Evolutionary conservation across 306 rosid genomes (phyloP).

Genomic region (Hippophae gyantsensis): DNA sequence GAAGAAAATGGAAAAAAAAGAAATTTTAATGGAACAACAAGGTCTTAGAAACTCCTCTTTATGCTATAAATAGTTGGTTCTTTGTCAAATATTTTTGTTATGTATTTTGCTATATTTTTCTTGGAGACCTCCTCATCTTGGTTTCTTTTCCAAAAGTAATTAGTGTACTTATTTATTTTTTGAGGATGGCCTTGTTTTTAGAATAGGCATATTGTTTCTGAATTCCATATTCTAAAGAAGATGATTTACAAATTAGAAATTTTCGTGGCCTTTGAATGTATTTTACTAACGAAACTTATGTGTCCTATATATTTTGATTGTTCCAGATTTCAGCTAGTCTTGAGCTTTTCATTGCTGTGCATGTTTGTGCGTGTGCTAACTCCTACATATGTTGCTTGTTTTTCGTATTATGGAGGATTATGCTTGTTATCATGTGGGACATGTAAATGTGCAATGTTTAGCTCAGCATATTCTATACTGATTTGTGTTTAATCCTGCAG

Average conservation of each 20-base stretch:
- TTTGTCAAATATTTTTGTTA: too few species aligned
- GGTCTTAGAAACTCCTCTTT: not conserved
- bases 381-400: not conserved
- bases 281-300: not conserved
- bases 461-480: not conserved
- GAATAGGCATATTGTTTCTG: not conserved
- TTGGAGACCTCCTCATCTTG: constrained; percentile 6
- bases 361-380: too few species aligned
- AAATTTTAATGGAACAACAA: not conserved
- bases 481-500: constrained; percentile 34
- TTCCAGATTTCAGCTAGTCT: too few species aligned
- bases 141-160: not conserved
- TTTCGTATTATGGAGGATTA: constrained; percentile 1
- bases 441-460: constrained; percentile 13
- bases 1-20: not conserved
- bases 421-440: constrained; percentile 4
- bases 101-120: not conserved
- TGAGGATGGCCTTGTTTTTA: not conserved
- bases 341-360: too few species aligned
- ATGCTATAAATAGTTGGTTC: not conserved
- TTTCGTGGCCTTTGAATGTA: not conserved
- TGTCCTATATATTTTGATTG: too few species aligned
- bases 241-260: not conserved
- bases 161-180: not conserved
- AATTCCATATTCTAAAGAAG: not conserved